Conservation (phyloP, 257 asterid genomes). For the Solanum microdontum region DNA sequence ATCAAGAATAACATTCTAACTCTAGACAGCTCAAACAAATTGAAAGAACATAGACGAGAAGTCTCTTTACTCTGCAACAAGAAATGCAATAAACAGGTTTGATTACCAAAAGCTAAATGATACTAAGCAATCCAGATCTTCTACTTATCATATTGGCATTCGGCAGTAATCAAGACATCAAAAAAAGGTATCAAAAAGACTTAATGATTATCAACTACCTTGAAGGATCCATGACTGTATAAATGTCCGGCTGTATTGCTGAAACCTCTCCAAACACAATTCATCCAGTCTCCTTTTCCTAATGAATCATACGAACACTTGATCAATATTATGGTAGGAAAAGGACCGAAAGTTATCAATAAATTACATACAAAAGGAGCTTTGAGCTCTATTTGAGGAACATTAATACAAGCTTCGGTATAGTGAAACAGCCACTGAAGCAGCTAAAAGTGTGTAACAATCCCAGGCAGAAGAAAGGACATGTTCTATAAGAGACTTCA, state of each 20-base stretch:
- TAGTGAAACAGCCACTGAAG: not conserved
- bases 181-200: not conserved
- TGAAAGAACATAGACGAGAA: not conserved
- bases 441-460: not conserved
- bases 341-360: not conserved
- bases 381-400: not conserved
- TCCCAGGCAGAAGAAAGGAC: not conserved
- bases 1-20: not conserved
- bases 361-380: not conserved
- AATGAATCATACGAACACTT: not conserved
- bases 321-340: not conserved
- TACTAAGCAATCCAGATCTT: not conserved
- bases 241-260: conserved; percentile 77
- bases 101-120: not conserved
- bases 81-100: not conserved
- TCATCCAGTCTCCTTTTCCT: conserved; percentile 94
- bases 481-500: not conserved
- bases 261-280: conserved; percentile 77
- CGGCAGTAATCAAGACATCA: not conserved
- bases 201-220: conserved; percentile 34
- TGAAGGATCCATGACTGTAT: conserved; percentile 94
- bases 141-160: not conserved
- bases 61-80: not conserved
- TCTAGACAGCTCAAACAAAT: not conserved
- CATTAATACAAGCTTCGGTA: not conserved